Conservation (phyloP, 192 early-diverging fungal species). For the Coemansia sp. region DNA sequence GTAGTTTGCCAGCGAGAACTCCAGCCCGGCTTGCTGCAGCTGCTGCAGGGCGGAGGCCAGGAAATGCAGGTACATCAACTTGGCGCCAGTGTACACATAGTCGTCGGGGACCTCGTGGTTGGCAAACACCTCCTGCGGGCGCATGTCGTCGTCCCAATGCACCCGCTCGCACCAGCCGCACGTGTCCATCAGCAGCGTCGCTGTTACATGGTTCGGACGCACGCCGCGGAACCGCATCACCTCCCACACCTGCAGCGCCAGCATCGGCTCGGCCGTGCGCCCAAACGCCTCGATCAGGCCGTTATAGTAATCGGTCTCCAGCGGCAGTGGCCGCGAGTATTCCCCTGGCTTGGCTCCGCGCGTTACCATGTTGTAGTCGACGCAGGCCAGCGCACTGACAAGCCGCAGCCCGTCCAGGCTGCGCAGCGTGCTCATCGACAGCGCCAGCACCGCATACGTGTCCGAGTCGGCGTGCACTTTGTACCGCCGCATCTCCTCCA, state of each 20-base stretch:
- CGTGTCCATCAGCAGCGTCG: conserved; percentile 46
- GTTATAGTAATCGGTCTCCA: conserved; percentile 40
- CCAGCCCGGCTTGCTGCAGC: conserved; percentile 38
- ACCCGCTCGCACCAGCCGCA: conserved; percentile 52
- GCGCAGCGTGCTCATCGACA: conserved; percentile 36
- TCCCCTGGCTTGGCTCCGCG: neutral
- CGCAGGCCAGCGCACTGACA: conserved; percentile 34
- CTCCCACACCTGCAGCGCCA: conserved; percentile 50
- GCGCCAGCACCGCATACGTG: conserved; percentile 33
- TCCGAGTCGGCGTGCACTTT: conserved; percentile 28
- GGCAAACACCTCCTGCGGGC: conserved; percentile 20
- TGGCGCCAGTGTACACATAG: conserved; percentile 35
- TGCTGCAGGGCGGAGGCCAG: conserved; percentile 28
- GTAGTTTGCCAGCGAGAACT: conserved; percentile 36
- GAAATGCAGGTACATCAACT: conserved; percentile 38
- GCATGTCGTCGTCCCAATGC: conserved; percentile 48
- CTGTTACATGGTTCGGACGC: conserved; percentile 40
- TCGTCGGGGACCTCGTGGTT: conserved; percentile 31
- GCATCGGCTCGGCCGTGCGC: conserved; percentile 38
- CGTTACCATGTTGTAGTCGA: conserved; percentile 48
- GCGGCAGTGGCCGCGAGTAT: conserved; percentile 15
- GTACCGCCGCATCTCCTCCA: conserved; percentile 51
- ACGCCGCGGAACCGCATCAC: conserved; percentile 48
- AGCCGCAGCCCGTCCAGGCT: conserved; percentile 46
- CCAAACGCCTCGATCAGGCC: conserved; percentile 47